Evolutionary conservation across 805 yeast species (phyloP).

Genomic region (Wickerhamomyces mucosus): DNA sequence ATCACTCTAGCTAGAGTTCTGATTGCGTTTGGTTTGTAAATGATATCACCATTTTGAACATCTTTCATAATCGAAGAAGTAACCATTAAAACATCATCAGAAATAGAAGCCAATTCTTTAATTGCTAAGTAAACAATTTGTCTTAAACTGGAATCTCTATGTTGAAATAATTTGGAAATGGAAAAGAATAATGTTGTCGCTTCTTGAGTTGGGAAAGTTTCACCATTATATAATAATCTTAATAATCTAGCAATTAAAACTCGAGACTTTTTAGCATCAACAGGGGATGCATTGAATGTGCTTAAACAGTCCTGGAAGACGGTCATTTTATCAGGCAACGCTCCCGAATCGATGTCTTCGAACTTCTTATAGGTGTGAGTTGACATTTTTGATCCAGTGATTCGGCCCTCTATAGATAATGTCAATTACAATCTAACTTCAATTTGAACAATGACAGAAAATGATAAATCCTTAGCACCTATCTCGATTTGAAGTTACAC

Average conservation of each 20-base stretch:
- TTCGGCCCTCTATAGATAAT: too few relatives aligned
- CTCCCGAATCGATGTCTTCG: slow-evolving; percentile 64
- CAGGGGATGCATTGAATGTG: slow-evolving; percentile 86
- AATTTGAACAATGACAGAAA: too few relatives aligned
- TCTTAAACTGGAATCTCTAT: slow-evolving; percentile 76
- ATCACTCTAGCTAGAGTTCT: slow-evolving; percentile 84
- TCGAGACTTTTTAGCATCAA: slow-evolving; percentile 83
- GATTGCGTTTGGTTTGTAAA: slow-evolving; percentile 90
- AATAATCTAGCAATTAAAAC: slow-evolving; percentile 70
- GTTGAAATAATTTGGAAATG: slow-evolving; percentile 90
- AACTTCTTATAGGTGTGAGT: slow-evolving; percentile 74
- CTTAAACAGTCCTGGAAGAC: slow-evolving; percentile 92
- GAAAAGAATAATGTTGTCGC: slow-evolving; percentile 91
- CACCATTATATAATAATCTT: slow-evolving; percentile 78
- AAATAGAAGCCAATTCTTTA: slow-evolving; percentile 76
- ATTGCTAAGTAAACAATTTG: slow-evolving; percentile 91
- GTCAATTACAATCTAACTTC: too few relatives aligned
- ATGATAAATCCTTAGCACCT: too few relatives aligned
- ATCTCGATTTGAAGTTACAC: too few relatives aligned
- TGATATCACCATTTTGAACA: slow-evolving; percentile 78
- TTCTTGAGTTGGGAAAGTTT: slow-evolving; percentile 77
- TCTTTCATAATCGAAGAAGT: slow-evolving; percentile 98
- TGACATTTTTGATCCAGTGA: slow-evolving; percentile 73
- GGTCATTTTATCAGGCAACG: slow-evolving; percentile 89
- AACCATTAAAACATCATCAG: slow-evolving; percentile 93